phyloP scores from a whole-genome alignment of 108 stramenopile genomes.

The Cyclotella choctawhatcheeana region DNA sequence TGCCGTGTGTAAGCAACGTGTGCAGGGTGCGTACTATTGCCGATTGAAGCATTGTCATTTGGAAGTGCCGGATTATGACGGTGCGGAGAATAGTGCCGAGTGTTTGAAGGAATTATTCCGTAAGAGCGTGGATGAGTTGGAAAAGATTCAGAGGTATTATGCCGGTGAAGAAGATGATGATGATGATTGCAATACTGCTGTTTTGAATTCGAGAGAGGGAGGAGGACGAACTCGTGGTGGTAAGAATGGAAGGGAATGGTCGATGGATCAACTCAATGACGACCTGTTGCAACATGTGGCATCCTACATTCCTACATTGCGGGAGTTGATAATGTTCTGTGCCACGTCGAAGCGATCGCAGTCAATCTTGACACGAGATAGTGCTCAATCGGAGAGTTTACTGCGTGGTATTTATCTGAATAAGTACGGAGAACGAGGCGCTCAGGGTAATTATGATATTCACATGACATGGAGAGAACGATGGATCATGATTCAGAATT shows the following conservation, averaged over 20 bases:
- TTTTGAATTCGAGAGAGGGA: not conserved
- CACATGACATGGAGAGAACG: slow-evolving; percentile 40
- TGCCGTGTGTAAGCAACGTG: slow-evolving; percentile 32
- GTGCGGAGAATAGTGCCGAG: slow-evolving; percentile 30
- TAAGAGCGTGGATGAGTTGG: slow-evolving; percentile 28
- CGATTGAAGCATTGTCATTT: slow-evolving; percentile 34
- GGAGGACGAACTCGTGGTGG: not conserved
- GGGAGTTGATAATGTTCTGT: slow-evolving; percentile 27
- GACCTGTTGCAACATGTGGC: slow-evolving; percentile 38
- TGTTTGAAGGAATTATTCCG: slow-evolving; percentile 8
- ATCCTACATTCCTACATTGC: slow-evolving; percentile 26
- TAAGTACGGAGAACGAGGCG: slow-evolving; percentile 22
- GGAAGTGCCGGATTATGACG: slow-evolving; percentile 38
- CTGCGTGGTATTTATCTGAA: slow-evolving; percentile 35
- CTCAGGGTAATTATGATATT: slow-evolving; percentile 22
- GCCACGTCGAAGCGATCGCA: slow-evolving; percentile 29
- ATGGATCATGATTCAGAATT: slow-evolving; percentile 26
- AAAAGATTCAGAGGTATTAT: slow-evolving; percentile 15
- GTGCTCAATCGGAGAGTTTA: slow-evolving; percentile 19
- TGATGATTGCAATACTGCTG: not conserved
- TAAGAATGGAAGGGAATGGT: slow-evolving; percentile 15
- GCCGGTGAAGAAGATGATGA: not conserved
- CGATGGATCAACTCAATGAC: slow-evolving; percentile 30
- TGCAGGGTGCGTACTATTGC: slow-evolving; percentile 38
- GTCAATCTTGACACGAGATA: slow-evolving; percentile 14